A percentile compares a stretch with the other conserved stretches of the same genome.
Evolutionary conservation across 2,329 filamentous ascomycete species (phyloP).

Genomic region (Xylaria sp.): DNA sequence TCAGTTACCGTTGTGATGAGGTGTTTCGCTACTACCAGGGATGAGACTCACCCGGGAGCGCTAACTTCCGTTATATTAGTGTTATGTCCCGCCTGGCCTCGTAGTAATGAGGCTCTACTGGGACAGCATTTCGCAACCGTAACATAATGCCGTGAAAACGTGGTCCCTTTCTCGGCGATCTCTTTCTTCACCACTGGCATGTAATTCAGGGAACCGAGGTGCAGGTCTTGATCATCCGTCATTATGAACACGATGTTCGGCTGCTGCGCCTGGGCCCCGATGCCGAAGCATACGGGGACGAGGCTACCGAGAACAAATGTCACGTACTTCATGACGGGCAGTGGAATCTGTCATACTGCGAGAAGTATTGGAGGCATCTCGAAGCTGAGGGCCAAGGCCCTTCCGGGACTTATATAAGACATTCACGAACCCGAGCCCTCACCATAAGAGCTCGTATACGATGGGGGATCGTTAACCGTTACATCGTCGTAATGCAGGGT

Average conservation of each 20-base stretch:
- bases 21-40: not conserved
- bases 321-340: conserved; percentile 5
- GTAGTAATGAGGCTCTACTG: conserved; percentile 30
- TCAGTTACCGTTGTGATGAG: conserved; percentile 2
- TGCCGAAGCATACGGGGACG: conserved; percentile 5
- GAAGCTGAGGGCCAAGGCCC: not conserved
- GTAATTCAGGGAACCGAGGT: conserved; percentile 28
- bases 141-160: conserved; percentile 31
- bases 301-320: not conserved
- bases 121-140: conserved; percentile 36
- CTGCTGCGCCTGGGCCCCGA: conserved; percentile 15
- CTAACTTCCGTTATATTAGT: conserved; percentile 51
- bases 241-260: conserved; percentile 37
- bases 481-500: conserved; percentile 16
- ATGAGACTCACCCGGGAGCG: conserved; percentile 46
- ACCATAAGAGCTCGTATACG: not conserved
- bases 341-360: not conserved
- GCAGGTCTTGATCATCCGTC: conserved; percentile 37
- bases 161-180: conserved; percentile 29
- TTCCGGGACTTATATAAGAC: conserved; percentile 1
- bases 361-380: not conserved
- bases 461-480: conserved; percentile 18
- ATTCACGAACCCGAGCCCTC: not conserved
- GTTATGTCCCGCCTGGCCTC: conserved; percentile 41
- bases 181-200: conserved; percentile 18